Base-by-base conservation (phyloP, 805 yeast species). In the Myxozyma nipponensis region DNA sequence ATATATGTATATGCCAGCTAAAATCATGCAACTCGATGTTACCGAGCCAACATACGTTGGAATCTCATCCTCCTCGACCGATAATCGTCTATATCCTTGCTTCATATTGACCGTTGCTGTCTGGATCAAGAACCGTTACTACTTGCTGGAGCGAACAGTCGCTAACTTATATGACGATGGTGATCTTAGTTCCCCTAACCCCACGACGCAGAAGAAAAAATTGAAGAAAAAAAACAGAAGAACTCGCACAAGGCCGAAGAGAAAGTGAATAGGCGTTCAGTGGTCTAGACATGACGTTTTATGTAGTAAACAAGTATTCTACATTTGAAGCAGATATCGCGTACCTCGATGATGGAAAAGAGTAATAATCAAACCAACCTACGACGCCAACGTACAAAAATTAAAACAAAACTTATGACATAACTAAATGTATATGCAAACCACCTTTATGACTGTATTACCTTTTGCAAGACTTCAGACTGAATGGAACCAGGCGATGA, bases 401-500 rank as follows among this genome's bases (percentile, higher is more conserved):
- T 7, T 35, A 35, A 10, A 18, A 13, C 6, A 10, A 35, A 35
- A 13, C 9, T 28, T n/a, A n/a, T n/a, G n/a, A n/a, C n/a, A n/a
- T n/a, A 6, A 17, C 19, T 7, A 35, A 13, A 17, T 18, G 6
- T 35, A 7, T 13, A 10, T 35, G 9, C 38, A 35, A 13, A 7
- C 15, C 19, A 13, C 15, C 19, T n/a, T 35, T 22, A 35, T 38
- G 18, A n/a, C 38, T 40, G 39, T 4, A 46, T 46, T 18, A 48
- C 39, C 18, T 41, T 22, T 32, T 44, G 38, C 39, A 46, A 30
- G 4, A 34, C 39, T 34, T 25, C 30, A 6, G 26, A 34, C 32
- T 26, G 52, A n/a, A 54, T 47, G 3, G 41, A 24, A 4, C 90
- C 89, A 32, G 79, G 67, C 65, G 74, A 81, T 57, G 79, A 78